Conservation (phyloP, 345 rosid genomes). For the Diplotaxis tenuifolia region DNA sequence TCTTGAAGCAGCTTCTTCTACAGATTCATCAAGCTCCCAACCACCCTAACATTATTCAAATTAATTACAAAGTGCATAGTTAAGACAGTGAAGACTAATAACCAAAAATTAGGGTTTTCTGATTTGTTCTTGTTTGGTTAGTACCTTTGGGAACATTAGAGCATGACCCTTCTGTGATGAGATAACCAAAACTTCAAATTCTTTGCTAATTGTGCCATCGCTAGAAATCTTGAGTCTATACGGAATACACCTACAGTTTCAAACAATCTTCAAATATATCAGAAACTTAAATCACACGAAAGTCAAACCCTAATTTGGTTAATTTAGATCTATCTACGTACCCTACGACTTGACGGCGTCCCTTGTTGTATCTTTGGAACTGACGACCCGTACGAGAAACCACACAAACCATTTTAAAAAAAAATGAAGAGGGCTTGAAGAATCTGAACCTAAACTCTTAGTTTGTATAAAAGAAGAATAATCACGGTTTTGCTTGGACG, state of each 20-base stretch:
- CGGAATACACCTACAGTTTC: conserved; percentile 65
- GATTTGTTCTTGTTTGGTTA: neutral
- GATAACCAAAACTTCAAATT: conserved; percentile 67
- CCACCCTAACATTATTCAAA: conserved; percentile 57
- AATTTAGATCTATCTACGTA: conserved; percentile 28
- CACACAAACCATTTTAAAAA: conserved; percentile 46
- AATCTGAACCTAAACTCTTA: neutral
- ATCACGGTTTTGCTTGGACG: neutral
- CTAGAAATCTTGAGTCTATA: conserved; percentile 49
- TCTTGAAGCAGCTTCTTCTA: conserved; percentile 72
- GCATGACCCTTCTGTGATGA: conserved; percentile 80
- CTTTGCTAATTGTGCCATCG: conserved; percentile 41
- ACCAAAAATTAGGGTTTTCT: neutral
- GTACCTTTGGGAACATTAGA: conserved; percentile 89
- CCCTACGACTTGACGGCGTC: conserved; percentile 92
- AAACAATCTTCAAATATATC: neutral
- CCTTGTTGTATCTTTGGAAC: conserved; percentile 65
- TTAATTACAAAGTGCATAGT: neutral
- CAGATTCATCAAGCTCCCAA: conserved; percentile 90
- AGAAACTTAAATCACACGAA: neutral
- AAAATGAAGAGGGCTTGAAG: neutral
- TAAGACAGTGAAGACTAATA: neutral
- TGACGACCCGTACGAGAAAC: conserved; percentile 76
- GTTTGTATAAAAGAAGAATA: neutral
- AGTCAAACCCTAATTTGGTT: neutral